These are phyloP conservation scores for Candolleomyces eurysporus DNA, from an alignment of 768 basidiomycete genomes.

Conservation along the genomic window DNA sequence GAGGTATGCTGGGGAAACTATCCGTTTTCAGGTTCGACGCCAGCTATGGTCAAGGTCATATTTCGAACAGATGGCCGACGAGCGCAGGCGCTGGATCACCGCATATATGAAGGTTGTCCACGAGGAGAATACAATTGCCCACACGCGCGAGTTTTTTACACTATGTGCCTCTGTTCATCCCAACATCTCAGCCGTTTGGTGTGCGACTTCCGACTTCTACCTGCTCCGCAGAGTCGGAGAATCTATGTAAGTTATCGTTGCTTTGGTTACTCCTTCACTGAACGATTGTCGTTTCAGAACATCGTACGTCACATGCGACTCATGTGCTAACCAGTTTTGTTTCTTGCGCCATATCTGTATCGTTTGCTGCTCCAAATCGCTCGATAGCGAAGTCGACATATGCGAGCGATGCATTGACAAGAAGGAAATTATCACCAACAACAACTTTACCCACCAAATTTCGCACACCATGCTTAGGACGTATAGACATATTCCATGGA, in stretches of 20 bases:
- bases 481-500: not conserved
- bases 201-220: not conserved
- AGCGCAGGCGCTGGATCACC: not conserved
- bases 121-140: not conserved
- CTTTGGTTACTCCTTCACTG: not conserved
- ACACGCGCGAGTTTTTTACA: not conserved
- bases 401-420: not conserved
- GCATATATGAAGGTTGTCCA: not conserved
- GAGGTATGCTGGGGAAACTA: slow-evolving; percentile 9
- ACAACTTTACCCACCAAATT: not conserved
- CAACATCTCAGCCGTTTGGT: not conserved
- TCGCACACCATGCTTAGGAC: not conserved
- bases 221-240: not conserved
- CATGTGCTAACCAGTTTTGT: not conserved
- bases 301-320: not conserved
- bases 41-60: slow-evolving; percentile 1
- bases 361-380: not conserved
- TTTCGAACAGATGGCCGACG: not conserved
- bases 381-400: slow-evolving; percentile 6
- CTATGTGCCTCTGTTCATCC: not conserved
- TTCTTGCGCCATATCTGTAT: slow-evolving; percentile 1
- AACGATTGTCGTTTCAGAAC: not conserved
- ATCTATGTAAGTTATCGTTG: not conserved
- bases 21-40: slow-evolving; percentile 7
- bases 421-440: not conserved